Base-by-base conservation (phyloP, 2,329 filamentous ascomycete species). In the Paraconiothyrium sp. region DNA sequence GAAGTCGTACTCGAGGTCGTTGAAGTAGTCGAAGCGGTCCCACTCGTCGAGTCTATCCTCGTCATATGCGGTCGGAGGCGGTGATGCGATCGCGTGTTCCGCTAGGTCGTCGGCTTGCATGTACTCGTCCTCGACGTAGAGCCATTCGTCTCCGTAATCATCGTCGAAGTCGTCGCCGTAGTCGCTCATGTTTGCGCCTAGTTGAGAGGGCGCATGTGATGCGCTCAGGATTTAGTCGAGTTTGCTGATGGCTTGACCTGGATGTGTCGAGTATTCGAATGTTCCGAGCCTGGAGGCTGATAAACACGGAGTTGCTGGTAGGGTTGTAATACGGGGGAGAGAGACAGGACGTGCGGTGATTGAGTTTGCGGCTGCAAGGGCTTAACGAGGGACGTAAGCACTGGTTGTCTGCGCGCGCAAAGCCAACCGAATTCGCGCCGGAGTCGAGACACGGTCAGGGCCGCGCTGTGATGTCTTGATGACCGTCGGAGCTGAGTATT, bases 1-100 rank as follows among this genome's bases (percentile, higher is more conserved):
- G 16, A 79, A 80, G 13, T 75, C 81, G 63, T 84, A 84, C 58
- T 84, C 82, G 47, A 83, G 70, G 60, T 84, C 83, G 59, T 80
- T 79, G 74, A 76, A 83, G 69, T 83, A 84, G 22, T 80, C 80
- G 67, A 79, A 84, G 48, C 78, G 71, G 63, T 84, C 82, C 73
- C 79, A 84, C n/a, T 83, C 80, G 46, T 74, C 72, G 30, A 68
- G 58, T 50, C 55, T 63, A 52, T 79, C 76, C 20, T 77, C 69
- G 64, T 74, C 75, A 62, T 72, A 73, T 4, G 69, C 63, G 10
- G 68, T 71, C 7, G 75, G 77, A 16, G 76, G 72, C 24, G 82
- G 82, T 14, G 81, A 82, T 30, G 81, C 72, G 6, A 84, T 73
- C 44, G 79, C 80, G 39, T 80, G 80, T 66, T 84, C 82, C 58